Evolutionary conservation across 345 rosid genomes (phyloP).

Genomic region (Brassica cretica): DNA sequence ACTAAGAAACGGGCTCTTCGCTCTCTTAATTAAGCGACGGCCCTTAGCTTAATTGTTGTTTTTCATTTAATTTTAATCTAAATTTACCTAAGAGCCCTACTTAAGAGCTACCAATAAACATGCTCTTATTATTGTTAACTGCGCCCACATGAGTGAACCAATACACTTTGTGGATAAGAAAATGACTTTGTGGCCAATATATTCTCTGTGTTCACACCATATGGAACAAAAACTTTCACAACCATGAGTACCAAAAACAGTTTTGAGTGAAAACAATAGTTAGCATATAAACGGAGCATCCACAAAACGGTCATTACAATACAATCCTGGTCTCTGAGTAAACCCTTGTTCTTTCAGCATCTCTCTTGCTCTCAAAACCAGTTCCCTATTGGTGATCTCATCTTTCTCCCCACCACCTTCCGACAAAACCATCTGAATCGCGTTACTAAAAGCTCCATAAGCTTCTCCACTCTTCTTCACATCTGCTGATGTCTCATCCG

Average conservation of each 20-base stretch:
- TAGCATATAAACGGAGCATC: conserved; percentile 56
- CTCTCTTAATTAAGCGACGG: too few relatives aligned
- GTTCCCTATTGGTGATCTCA: conserved; percentile 50
- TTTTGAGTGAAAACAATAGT: not conserved
- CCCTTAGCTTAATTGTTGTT: too few relatives aligned
- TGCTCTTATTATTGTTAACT: too few relatives aligned
- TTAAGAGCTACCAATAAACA: too few relatives aligned
- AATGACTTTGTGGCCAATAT: not conserved
- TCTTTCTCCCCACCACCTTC: conserved; percentile 50
- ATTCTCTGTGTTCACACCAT: not conserved
- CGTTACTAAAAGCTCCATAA: conserved; percentile 90
- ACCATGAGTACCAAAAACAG: not conserved
- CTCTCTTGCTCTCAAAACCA: conserved; percentile 64
- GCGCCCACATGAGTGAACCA: too few relatives aligned
- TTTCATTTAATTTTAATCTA: too few relatives aligned
- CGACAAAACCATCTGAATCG: conserved; percentile 63
- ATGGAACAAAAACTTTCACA: not conserved
- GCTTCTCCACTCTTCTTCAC: conserved; percentile 61
- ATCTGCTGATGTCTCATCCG: conserved; percentile 90
- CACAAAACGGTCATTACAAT: conserved; percentile 62
- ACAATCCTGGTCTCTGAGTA: conserved; percentile 85
- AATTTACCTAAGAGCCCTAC: too few relatives aligned
- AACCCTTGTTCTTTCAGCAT: conserved; percentile 64
- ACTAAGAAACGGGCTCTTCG: too few relatives aligned
- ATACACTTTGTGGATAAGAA: too few relatives aligned